phyloP scores from a whole-genome alignment of 2,329 filamentous ascomycete species.

The Diaporthe vaccinii region DNA sequence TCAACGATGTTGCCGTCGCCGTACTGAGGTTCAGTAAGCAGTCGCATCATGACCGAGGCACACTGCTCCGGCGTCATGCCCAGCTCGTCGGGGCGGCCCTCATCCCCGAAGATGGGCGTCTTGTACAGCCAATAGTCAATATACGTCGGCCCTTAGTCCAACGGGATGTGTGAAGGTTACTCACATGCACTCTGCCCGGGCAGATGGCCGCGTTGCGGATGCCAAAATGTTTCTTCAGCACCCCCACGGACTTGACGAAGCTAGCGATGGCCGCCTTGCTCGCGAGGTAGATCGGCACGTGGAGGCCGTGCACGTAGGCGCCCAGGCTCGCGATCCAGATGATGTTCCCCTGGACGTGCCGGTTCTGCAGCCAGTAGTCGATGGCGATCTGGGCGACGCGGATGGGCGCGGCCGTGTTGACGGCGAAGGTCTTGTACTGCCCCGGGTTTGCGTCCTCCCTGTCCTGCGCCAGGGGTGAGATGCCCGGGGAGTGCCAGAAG shows the following conservation, averaged over 20 bases:
- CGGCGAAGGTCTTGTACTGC: slow-evolving; percentile 45
- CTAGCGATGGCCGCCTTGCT: slow-evolving; percentile 48
- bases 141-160: not conserved
- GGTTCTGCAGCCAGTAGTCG: slow-evolving; percentile 48
- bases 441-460: slow-evolving; percentile 42
- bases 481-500: slow-evolving; percentile 48
- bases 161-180: not conserved
- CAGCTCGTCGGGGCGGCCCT: slow-evolving; percentile 36
- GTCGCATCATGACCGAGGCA: slow-evolving; percentile 39
- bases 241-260: slow-evolving; percentile 41
- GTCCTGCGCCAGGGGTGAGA: slow-evolving; percentile 44
- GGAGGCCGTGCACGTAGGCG: slow-evolving; percentile 48
- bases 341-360: slow-evolving; percentile 45
- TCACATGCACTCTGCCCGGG: slow-evolving; percentile 34
- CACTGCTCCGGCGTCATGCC: slow-evolving; percentile 30
- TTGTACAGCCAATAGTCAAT: not conserved
- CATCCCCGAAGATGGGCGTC: slow-evolving; percentile 40
- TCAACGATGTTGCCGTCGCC: slow-evolving; percentile 44
- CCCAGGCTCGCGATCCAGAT: slow-evolving; percentile 48
- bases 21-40: slow-evolving; percentile 40
- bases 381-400: slow-evolving; percentile 47
- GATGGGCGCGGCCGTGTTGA: slow-evolving; percentile 49
- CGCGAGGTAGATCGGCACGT: slow-evolving; percentile 49
- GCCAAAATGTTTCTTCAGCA: slow-evolving; percentile 36
- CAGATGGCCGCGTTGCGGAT: slow-evolving; percentile 43